Evolutionary conservation across 352 stramenopile species (phyloP).

Genomic region (Pythium coloratum): DNA sequence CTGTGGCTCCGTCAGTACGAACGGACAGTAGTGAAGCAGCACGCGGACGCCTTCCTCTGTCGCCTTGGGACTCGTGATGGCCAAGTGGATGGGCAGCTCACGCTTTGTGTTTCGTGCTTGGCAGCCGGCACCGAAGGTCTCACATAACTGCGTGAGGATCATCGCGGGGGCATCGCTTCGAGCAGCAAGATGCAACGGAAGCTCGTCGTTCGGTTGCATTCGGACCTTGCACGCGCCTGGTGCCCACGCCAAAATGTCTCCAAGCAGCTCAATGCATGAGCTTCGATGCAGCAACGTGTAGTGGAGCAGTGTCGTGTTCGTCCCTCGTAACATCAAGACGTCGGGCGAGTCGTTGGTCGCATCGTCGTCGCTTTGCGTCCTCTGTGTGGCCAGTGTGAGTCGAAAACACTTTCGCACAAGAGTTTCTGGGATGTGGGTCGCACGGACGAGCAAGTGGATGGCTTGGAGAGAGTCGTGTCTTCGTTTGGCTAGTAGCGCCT

Average conservation of each 20-base stretch:
- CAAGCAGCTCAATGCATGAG: constrained; percentile 28
- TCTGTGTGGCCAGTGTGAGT: constrained; percentile 9
- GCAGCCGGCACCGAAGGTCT: constrained; percentile 31
- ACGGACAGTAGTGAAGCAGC: constrained; percentile 37
- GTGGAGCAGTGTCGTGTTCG: constrained; percentile 54
- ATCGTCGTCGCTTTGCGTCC: constrained; percentile 20
- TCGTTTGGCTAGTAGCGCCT: constrained; percentile 13
- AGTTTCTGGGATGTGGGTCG: not conserved
- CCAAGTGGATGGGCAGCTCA: constrained; percentile 51
- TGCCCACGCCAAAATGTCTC: constrained; percentile 34
- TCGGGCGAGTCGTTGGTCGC: not conserved
- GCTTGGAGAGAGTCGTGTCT: constrained; percentile 17
- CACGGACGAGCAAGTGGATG: constrained; percentile 20
- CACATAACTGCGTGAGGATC: constrained; percentile 29
- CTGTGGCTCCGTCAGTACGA: constrained; percentile 32
- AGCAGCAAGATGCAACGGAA: constrained; percentile 55
- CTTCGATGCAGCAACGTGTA: constrained; percentile 52
- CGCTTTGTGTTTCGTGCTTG: constrained; percentile 47
- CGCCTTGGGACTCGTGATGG: constrained; percentile 27
- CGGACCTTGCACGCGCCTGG: constrained; percentile 28
- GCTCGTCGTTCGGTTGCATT: constrained; percentile 34
- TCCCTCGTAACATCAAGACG: constrained; percentile 26
- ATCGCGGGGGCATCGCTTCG: constrained; percentile 6
- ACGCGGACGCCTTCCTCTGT: constrained; percentile 27
- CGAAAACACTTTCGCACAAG: constrained; percentile 14